Evolutionary conservation across 2,329 filamentous ascomycete genomes (phyloP), one percentile per base, ranked within the genome.

Genomic region (Didymella exigua): DNA sequence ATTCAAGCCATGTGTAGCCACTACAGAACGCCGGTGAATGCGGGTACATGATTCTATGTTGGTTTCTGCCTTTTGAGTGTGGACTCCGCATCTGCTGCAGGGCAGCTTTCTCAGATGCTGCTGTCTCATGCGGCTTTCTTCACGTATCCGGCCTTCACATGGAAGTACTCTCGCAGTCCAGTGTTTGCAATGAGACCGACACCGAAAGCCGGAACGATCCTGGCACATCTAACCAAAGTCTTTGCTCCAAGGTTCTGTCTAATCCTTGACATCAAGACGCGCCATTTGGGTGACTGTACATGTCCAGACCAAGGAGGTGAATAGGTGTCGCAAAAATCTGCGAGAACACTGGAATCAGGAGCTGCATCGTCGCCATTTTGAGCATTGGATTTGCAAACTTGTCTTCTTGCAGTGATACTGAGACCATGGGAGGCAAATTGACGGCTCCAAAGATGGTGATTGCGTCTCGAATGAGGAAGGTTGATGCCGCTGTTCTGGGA

Each of bases 401-500:
- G 4, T 56, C 54, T 30, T 67, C 58, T 10, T 64, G 65, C 14
- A 68, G 41, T 11, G 58, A 33, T 7, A 54, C 37, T 2, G 65
- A 59, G 29, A 71, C 36, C 41, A 68, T 62, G 4, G 65, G 61
- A 5, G 68, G 63, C n/a, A 72, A 36, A 8, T 62, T 70, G 34
- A 71, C 63, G 5, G 67, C 70, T 38, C 66, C 69, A 21, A 70
- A 65, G 36, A 72, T 67, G n/a, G 68, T 70, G 37, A 69, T 58
- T 4, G 66, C 63, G 43, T 71, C 69, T 41, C 68, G 67, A 18
- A 67, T 46, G 30, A 70, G 65, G 47, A 69, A 72, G 11, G 66
- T 64, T 13, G 66, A 56, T 29, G 58, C 62, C 1, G 67, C 63
- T 14, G 58, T 55, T 24, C 37, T 46, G 2, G 59, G 60, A 41